These are phyloP conservation scores for Dipodascopsis uninucleata DNA, from an alignment of 805 yeast species.

Conservation along the genomic window DNA sequence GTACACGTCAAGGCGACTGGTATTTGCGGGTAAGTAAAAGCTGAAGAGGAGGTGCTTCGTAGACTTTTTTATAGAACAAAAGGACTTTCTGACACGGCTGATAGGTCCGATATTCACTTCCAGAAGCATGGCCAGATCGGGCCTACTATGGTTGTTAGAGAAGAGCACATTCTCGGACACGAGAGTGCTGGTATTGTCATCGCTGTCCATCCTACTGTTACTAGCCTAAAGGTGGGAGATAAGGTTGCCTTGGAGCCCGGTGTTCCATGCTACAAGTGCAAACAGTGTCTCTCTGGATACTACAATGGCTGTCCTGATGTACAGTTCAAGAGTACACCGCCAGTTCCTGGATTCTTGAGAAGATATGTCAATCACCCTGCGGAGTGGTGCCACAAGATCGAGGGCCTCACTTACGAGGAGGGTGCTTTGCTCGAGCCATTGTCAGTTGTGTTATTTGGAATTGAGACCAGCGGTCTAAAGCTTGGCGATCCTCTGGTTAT, in stretches of 20 bases:
- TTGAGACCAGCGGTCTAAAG: slow-evolving; percentile 46
- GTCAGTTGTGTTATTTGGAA: slow-evolving; percentile 52
- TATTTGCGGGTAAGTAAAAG: slow-evolving; percentile 52
- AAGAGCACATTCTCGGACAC: slow-evolving; percentile 60
- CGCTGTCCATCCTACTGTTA: slow-evolving; percentile 50
- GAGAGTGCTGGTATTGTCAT: slow-evolving; percentile 52
- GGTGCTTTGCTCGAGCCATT: slow-evolving; percentile 58
- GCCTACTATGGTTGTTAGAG: slow-evolving; percentile 51
- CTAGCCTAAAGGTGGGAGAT: slow-evolving; percentile 47
- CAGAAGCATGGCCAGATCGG: slow-evolving; percentile 63
- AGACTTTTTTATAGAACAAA: background rate
- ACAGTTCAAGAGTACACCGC: slow-evolving; percentile 40
- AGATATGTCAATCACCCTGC: slow-evolving; percentile 40
- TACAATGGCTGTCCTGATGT: slow-evolving; percentile 41
- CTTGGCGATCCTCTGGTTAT: slow-evolving; percentile 50
- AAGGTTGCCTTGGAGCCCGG: slow-evolving; percentile 48
- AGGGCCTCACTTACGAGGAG: slow-evolving; percentile 46
- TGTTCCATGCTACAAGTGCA: slow-evolving; percentile 46
- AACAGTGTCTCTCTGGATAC: slow-evolving; percentile 35
- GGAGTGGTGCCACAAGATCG: slow-evolving; percentile 38
- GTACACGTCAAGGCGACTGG: slow-evolving; percentile 64
- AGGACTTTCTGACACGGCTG: background rate
- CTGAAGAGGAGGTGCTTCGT: background rate
- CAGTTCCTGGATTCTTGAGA: slow-evolving; percentile 38
- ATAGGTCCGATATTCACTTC: slow-evolving; percentile 59